A percentile compares a stretch with the other conserved stretches of the same genome.
Conservation (phyloP, 495 filamentous ascomycete genomes). For the Podospora australis region DNA sequence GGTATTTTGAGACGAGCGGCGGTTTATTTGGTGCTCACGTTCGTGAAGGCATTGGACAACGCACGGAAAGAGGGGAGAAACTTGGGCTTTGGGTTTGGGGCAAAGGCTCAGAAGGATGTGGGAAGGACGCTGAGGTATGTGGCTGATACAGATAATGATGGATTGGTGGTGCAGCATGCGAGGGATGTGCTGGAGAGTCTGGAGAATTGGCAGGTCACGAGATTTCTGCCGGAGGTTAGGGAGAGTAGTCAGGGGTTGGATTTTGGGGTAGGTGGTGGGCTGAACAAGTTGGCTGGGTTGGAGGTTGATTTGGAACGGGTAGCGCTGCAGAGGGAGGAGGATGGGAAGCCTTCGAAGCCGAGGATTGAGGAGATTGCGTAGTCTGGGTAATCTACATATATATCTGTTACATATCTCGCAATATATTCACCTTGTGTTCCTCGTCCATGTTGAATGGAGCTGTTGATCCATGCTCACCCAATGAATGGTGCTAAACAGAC, state of each 20-base stretch:
- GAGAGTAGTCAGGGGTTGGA: conserved; percentile 7
- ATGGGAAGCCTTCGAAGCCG: conserved; percentile 14
- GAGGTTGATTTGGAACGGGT: conserved; percentile 24
- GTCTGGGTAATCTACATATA: not conserved
- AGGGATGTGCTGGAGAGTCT: conserved; percentile 64
- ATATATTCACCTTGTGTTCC: not conserved
- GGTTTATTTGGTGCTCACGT: conserved; percentile 58
- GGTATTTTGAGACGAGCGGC: conserved; percentile 72
- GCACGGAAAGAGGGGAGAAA: conserved; percentile 46
- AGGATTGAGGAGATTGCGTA: conserved; percentile 44
- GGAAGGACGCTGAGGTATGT: conserved; percentile 60
- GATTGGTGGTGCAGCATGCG: conserved; percentile 66
- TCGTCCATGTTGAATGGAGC: not conserved
- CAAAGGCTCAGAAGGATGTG: conserved; percentile 55
- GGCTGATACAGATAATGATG: conserved; percentile 61
- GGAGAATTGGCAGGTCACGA: conserved; percentile 59
- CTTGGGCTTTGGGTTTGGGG: conserved; percentile 56
- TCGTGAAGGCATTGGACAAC: conserved; percentile 58
- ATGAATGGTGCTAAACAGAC: not conserved
- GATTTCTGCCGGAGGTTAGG: conserved; percentile 29
- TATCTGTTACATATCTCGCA: not conserved
- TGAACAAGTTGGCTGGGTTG: conserved; percentile 40
- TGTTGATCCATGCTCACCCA: not conserved
- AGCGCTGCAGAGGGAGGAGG: conserved; percentile 3
- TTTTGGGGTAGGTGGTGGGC: conserved; percentile 8